Conservation (phyloP, 2,329 filamentous ascomycete species). For the Apiospora pterosperma region DNA sequence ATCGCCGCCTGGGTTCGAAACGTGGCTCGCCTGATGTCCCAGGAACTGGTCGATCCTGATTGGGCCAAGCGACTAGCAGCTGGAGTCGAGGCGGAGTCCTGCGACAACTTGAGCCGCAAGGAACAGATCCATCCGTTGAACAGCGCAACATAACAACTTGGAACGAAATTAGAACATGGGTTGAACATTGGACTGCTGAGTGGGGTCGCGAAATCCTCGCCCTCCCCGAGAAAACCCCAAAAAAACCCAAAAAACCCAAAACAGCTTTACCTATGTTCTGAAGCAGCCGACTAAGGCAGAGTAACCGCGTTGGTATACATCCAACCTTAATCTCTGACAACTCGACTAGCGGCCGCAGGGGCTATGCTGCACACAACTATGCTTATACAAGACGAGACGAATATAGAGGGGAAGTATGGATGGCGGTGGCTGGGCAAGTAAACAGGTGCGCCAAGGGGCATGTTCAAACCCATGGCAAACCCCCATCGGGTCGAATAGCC, state of each 20-base stretch:
- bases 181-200: background rate
- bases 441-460: background rate
- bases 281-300: background rate
- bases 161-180: background rate
- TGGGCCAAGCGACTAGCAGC: slow-evolving; percentile 13
- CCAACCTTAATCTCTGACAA: background rate
- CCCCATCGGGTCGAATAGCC: background rate
- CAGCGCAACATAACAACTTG: slow-evolving; percentile 12
- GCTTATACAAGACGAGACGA: too few relatives aligned
- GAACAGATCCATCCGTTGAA: slow-evolving; percentile 12
- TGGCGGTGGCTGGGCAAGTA: background rate
- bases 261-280: background rate
- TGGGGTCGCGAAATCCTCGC: slow-evolving; percentile 8
- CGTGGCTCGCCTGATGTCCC: slow-evolving; percentile 30
- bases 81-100: slow-evolving; percentile 14
- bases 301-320: background rate
- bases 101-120: slow-evolving; percentile 34
- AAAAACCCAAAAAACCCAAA: background rate
- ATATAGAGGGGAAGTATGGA: background rate
- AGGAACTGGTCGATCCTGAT: slow-evolving; percentile 13
- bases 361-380: background rate
- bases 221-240: slow-evolving; percentile 15
- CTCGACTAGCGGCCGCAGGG: background rate
- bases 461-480: background rate
- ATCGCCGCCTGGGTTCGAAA: slow-evolving; percentile 36